Evolutionary conservation across 2,329 filamentous ascomycete species (phyloP), one percentile per base, ranked within the genome.

Genomic region (Byssothecium circinans): DNA sequence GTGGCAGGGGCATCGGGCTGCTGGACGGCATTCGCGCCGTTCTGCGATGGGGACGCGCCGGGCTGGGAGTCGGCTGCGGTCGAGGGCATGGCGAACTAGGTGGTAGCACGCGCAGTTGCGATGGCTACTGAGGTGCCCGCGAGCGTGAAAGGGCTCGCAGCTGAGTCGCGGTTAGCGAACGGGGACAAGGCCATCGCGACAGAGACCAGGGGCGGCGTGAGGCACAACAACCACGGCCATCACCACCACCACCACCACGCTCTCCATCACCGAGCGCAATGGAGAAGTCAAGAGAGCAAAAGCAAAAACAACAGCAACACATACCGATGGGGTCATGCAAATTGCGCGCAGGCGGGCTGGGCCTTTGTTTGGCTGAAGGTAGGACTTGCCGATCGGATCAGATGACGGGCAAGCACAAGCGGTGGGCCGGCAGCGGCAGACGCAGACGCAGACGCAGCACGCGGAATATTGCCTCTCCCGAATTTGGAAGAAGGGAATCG

Each of bases 331-430:
- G 47, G 56, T 56, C 59, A 64, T 65, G 65, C 66, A 69, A 67
- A 62, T 63, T 65, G 67, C 68, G 68, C 67, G 67, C 69, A 64
- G 64, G 68, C 64, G 57, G 62, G 57, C 65, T 66, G 64, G 66
- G 57, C 64, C 52, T 56, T 49, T 66, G 64, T 67, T 64, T 67
- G 64, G 66, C 67, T 66, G 61, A 57, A 54, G 61, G 64, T 50
- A 67, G 58, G 61, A 65, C 54, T 49, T 67, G 65, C 67, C 67
- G 68, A 69, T 69, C 64, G 58, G 53, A 42, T 47, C 45, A 47
- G 37, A 30, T 22, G 43, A 36, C 50, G 49, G 50, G 52, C 55
- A 55, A 50, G 52, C 58, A 54, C 56, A 55, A 23, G 35, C 35
- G 40, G 29, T 22, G 8, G 36, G 18, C 29, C 12, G 40, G 40